Evolutionary conservation across 306 rosid genomes (phyloP).

Genomic region (Alnus glutinosa): DNA sequence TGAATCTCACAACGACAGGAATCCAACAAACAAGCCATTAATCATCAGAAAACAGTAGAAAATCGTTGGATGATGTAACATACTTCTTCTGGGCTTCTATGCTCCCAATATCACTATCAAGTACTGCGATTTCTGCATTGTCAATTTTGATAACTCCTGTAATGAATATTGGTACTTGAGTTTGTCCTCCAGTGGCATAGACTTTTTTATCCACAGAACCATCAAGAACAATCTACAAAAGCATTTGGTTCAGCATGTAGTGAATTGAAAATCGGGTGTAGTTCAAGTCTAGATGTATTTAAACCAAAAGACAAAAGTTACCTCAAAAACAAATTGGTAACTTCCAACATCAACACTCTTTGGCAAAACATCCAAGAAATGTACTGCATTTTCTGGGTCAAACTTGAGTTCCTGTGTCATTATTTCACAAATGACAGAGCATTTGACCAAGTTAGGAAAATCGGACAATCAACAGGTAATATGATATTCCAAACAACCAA

Average conservation of each 20-base stretch:
- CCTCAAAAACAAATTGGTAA: slow-evolving; percentile 84
- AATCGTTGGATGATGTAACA: slow-evolving; percentile 10
- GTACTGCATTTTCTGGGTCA: slow-evolving; percentile 57
- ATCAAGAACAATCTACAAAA: slow-evolving; percentile 62
- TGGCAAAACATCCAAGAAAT: slow-evolving; percentile 64
- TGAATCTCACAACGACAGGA: slow-evolving; percentile 21
- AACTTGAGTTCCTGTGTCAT: slow-evolving; percentile 75
- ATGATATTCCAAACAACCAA: slow-evolving; percentile 15
- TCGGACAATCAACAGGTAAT: slow-evolving; percentile 14
- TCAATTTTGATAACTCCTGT: slow-evolving; percentile 70
- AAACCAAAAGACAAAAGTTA: slow-evolving; percentile 35
- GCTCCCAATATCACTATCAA: slow-evolving; percentile 90
- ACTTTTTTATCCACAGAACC: slow-evolving; percentile 49
- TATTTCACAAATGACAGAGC: slow-evolving; percentile 11
- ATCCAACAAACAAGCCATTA: slow-evolving; percentile 12
- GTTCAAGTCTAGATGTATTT: slow-evolving; percentile 25
- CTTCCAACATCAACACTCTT: slow-evolving; percentile 68
- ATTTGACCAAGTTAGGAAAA: slow-evolving; percentile 25
- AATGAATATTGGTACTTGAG: slow-evolving; percentile 70
- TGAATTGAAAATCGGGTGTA: slow-evolving; percentile 16
- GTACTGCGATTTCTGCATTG: slow-evolving; percentile 73
- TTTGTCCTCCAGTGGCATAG: slow-evolving; percentile 82
- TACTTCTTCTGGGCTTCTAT: slow-evolving; percentile 85
- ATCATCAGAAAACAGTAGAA: slow-evolving; percentile 5
- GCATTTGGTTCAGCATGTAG: slow-evolving; percentile 11